Conservation (phyloP, 2,329 filamentous ascomycete genomes). For the Aureobasidium lini region DNA sequence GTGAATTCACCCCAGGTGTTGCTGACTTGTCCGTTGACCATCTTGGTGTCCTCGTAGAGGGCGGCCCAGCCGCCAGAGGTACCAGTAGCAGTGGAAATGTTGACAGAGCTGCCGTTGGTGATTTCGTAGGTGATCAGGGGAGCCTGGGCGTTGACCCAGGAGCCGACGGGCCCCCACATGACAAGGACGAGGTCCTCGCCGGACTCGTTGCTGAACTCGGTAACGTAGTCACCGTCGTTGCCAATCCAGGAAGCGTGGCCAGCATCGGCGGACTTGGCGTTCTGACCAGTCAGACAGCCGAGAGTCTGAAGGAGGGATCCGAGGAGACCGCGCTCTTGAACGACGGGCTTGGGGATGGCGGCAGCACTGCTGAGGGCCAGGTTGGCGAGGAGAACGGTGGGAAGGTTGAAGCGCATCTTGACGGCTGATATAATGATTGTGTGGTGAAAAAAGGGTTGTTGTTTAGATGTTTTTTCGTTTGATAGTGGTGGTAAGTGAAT, state of each 20-base stretch:
- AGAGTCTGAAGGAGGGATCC: conserved; percentile 7
- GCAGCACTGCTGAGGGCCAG: conserved; percentile 15
- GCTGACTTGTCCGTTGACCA: conserved; percentile 16
- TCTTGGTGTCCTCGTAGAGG: conserved; percentile 15
- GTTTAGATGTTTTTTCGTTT: background rate
- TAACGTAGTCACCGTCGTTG: conserved; percentile 15
- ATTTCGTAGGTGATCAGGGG: conserved; percentile 17
- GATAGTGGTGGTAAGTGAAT: conserved; percentile 7
- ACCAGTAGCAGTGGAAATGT: conserved; percentile 14
- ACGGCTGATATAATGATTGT: background rate
- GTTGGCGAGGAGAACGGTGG: conserved; percentile 12
- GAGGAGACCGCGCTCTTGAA: conserved; percentile 14
- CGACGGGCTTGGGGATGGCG: conserved; percentile 8
- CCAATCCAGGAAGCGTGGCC: conserved; percentile 13
- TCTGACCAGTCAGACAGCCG: conserved; percentile 14
- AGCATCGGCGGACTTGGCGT: conserved; percentile 9
- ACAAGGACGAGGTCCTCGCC: conserved; percentile 17
- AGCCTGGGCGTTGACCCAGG: conserved; percentile 15
- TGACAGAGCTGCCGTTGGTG: conserved; percentile 10
- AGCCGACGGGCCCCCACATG: conserved; percentile 15
- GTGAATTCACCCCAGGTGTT: conserved; percentile 18
- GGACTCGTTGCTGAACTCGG: conserved; percentile 18
- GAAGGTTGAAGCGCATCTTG: conserved; percentile 12
- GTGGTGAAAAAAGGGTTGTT: background rate
- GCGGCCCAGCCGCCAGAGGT: conserved; percentile 17